A percentile compares a stretch with the other conserved stretches of the same genome.
These are phyloP conservation scores for Trypanosoma congolense DNA, from an alignment of 208 protist genomes.

Conservation along the genomic window DNA sequence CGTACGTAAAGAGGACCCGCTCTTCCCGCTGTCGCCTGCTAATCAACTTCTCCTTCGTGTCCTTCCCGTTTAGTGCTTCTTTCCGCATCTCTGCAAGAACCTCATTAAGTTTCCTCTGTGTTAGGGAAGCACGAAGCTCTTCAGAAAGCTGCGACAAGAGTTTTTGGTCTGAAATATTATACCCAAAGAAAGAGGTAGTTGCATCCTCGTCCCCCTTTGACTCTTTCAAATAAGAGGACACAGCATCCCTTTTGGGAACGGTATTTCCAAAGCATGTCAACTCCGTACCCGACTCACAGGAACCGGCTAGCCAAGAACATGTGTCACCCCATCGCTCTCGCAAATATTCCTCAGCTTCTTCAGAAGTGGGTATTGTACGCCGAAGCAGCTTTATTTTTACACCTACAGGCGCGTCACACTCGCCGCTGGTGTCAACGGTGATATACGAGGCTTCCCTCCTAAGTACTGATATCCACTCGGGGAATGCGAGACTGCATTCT, in stretches of 20 bases:
- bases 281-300: neutral
- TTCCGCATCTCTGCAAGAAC: slow-evolving; percentile 65
- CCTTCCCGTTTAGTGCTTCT: slow-evolving; percentile 38
- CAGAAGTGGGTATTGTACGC: slow-evolving; percentile 11
- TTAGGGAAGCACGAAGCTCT: slow-evolving; percentile 62
- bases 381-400: slow-evolving; percentile 20
- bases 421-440: no score
- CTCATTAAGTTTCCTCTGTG: slow-evolving; percentile 36
- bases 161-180: slow-evolving; percentile 15
- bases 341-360: slow-evolving; percentile 15
- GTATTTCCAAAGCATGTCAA: neutral
- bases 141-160: slow-evolving; percentile 47
- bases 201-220: slow-evolving; percentile 9
- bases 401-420: no score
- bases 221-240: no score
- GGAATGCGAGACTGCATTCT: slow-evolving; percentile 46
- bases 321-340: slow-evolving; percentile 7
- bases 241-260: neutral
- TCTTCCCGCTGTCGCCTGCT: slow-evolving; percentile 54
- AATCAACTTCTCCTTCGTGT: slow-evolving; percentile 38
- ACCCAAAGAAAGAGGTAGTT: neutral
- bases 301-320: neutral
- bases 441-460: no score
- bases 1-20: slow-evolving; percentile 58
- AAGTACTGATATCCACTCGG: slow-evolving; percentile 35